Evolutionary conservation across 768 basidiomycete species (phyloP), one percentile per base, ranked within the genome.

Genomic region (Psilocybe cubensis): DNA sequence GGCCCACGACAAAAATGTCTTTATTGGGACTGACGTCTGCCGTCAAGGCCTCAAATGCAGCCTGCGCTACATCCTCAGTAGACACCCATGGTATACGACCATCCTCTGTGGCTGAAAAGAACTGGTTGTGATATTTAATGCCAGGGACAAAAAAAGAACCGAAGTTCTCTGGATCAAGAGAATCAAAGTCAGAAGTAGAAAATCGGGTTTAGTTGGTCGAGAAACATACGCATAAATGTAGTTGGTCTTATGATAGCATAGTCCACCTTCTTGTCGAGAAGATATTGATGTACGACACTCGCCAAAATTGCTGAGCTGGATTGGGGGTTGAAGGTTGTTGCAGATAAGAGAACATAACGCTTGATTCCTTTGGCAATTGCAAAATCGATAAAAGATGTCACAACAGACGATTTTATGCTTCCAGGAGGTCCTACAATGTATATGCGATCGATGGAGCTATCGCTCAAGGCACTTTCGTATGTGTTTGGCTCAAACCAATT

Each of bases 111-210:
- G 64, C 62, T 4, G 68, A 55, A 14, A 65, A 56, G 33, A 72
- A 61, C 27, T 59, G 44, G 51, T 68, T 59, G 10, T 54, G 42
- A 24, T 66, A 62, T 3, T 63, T 59, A 33, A 76, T 73, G n/a
- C 53, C 55, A 6, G 46, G 28, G 3, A 56, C 23, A 42, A 67
- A 70, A 24, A 54, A 51, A 7, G 27, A 24, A 18, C 50, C 53
- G 27, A 75, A 68, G 59, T 76, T 74, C 20, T 76, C 74, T 76
- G 29, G 21, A 23, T 51, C 28, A 42, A n/a, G n/a, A 33, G 31
- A 33, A 33, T 7, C 31, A 33, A 33, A 33, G 31, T 33, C 6
- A 33, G 31, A 33, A 12, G 6, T 33, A n/a, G n/a, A n/a, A n/a
- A n/a, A n/a, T n/a, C n/a, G n/a, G n/a, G n/a, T n/a, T n/a, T n/a